phyloP scores from a whole-genome alignment of 441 rosid genomes.

The Gossypium davidsonii region DNA sequence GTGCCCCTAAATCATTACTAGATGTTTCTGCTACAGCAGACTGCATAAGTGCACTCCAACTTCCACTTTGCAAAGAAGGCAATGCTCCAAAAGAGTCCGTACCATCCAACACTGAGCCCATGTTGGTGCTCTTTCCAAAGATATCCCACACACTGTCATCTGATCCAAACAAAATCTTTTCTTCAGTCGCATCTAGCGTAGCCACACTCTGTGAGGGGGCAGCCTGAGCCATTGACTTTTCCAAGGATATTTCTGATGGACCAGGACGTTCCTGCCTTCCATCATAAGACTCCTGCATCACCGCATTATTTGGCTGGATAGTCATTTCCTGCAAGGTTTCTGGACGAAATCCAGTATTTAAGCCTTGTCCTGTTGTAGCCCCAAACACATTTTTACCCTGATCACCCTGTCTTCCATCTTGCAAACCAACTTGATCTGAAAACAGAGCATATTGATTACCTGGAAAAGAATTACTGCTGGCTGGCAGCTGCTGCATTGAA shows the following conservation, averaged over 20 bases:
- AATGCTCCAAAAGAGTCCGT: conserved; percentile 39
- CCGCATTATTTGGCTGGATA: conserved; percentile 34
- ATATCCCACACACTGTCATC: conserved; percentile 82
- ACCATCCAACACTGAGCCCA: conserved; percentile 42
- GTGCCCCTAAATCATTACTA: conserved; percentile 32
- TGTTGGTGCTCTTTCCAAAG: conserved; percentile 46
- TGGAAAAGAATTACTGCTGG: conserved; percentile 38
- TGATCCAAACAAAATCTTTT: conserved; percentile 80
- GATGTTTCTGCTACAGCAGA: conserved; percentile 74
- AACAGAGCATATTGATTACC: conserved; percentile 41
- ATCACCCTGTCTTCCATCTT: conserved; percentile 42
- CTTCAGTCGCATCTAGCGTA: conserved; percentile 84
- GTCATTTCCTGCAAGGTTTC: conserved; percentile 38
- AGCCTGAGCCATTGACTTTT: conserved; percentile 32
- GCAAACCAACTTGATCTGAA: conserved; percentile 37
- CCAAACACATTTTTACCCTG: conserved; percentile 37
- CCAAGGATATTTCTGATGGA: conserved; percentile 36
- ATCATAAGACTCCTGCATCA: conserved; percentile 35
- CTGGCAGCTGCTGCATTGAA: conserved; percentile 37
- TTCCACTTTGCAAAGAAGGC: conserved; percentile 79
- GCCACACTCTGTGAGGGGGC: conserved; percentile 47
- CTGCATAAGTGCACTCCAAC: conserved; percentile 99
- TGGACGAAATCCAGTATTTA: conserved; percentile 35
- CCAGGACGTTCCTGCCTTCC: conserved; percentile 36
- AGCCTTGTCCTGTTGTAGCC: conserved; percentile 35